These are phyloP conservation scores for Artemisia argyi DNA, from an alignment of 129 eudicot genomes.

Conservation along the genomic window DNA sequence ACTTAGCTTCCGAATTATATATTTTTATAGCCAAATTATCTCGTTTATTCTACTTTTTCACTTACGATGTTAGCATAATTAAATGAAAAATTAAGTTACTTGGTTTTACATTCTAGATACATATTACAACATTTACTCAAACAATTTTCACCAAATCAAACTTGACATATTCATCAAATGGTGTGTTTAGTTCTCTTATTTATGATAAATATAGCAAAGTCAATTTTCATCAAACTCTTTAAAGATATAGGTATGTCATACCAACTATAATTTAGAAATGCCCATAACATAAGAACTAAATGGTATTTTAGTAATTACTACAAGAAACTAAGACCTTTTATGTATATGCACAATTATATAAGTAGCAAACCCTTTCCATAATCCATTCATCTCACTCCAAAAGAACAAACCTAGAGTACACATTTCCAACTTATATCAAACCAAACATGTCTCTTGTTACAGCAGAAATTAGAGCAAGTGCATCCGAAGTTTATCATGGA, in stretches of 20 bases:
- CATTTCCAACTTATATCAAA: not conserved
- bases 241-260: not conserved
- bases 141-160: too few relatives aligned
- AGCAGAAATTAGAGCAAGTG: conserved; percentile 58
- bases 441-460: conserved; percentile 61
- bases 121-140: too few relatives aligned
- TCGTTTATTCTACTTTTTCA: too few relatives aligned
- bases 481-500: conserved; percentile 71
- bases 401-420: not conserved
- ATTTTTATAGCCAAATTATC: too few relatives aligned
- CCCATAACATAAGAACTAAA: conserved; percentile 1
- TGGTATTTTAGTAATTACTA: conserved; percentile 22
- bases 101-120: too few relatives aligned
- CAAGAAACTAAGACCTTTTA: not conserved
- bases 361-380: conserved; percentile 15
- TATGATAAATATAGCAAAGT: not conserved
- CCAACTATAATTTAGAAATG: not conserved
- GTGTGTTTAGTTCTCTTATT: not conserved
- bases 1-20: too few relatives aligned
- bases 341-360: conserved; percentile 18
- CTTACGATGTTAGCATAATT: too few relatives aligned
- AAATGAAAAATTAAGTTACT: too few relatives aligned
- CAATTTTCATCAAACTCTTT: conserved; percentile 21
- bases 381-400: conserved; percentile 23
- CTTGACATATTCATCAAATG: not conserved